Conservation (phyloP, 768 basidiomycete genomes). For the Xerocomus potaroensis region DNA sequence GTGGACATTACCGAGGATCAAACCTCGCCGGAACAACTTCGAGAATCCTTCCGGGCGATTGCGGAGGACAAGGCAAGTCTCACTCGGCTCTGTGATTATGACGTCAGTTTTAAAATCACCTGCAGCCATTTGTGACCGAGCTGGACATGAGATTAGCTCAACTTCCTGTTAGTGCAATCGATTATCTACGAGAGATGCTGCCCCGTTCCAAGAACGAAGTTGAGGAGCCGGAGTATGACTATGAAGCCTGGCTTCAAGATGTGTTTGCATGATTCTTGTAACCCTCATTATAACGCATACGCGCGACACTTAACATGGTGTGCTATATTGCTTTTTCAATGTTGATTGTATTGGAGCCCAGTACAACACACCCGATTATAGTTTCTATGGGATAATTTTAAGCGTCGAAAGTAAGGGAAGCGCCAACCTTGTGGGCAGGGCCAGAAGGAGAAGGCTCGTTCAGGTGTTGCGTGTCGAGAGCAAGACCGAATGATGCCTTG, state of each 20-base stretch:
- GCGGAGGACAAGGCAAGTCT: conserved; percentile 77
- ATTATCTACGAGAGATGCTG: conserved; percentile 82
- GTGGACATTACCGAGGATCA: conserved; percentile 96
- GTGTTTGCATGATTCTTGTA: conserved; percentile 55
- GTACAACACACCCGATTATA: conserved; percentile 12
- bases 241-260: conserved; percentile 75
- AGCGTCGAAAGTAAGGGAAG: conserved; percentile 70
- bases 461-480: conserved; percentile 89
- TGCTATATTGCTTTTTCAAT: conserved; percentile 4
- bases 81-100: neutral
- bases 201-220: conserved; percentile 50
- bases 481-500: conserved; percentile 89
- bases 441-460: conserved; percentile 64
- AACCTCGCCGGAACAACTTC: conserved; percentile 86
- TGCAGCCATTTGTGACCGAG: conserved; percentile 88
- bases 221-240: conserved; percentile 72
- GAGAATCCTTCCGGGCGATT: conserved; percentile 89
- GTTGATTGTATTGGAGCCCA: conserved; percentile 12
- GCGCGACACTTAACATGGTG: neutral
- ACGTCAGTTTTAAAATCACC: conserved; percentile 1
- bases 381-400: conserved; percentile 34
- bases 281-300: neutral
- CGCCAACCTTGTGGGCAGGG: conserved; percentile 81
- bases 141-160: conserved; percentile 84
- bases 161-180: conserved; percentile 68